Base-by-base conservation (phyloP, 2,329 filamentous ascomycete species). In the Neopestalotiopsis sp. region DNA sequence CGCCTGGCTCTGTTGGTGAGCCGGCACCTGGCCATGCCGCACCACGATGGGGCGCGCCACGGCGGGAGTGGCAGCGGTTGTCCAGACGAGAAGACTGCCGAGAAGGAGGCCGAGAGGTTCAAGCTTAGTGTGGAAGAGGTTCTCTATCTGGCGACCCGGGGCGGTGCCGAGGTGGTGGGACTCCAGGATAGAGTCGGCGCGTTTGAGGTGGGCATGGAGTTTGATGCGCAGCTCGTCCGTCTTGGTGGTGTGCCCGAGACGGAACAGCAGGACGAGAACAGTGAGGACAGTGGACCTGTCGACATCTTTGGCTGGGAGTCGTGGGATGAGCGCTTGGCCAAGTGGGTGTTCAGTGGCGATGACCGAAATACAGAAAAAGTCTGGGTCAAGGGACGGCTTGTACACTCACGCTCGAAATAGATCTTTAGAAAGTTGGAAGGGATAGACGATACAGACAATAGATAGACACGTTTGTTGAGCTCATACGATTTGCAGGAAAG, bases 301-400 rank as follows among this genome's bases (percentile, higher is more conserved):
- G 94, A 98, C 80, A 80, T 98, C 0, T 99, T 98, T 83, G 95
- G 94, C 1, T 94, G 91, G 88, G 95, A 98, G 86, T 88, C 77
- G n/a, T 97, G 93, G 94, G 89, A 92, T 53, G 94, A 98, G 76
- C 89, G 85, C 76, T 82, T 98, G 12, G 93, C 94, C 66, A 99
- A 99, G 85, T 99, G 96, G 96, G 85, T 98, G 70, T 99, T 93
- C 81, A 92, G 89, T 73, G 96, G 96, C 0, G 95, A 98, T 83
- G 96, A 98, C 81, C 86, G 95, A 73, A 98, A 98, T 79, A 95
- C 94, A 2, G 87, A 87, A 74, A 90, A 87, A 73, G 96, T 99
- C 5, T 99, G 95, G 95, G 94, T 98, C 1, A 90, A 87, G 77
- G 96, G 96, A 2, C 83, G 90, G 71, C 80, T 97, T 79, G 96